Base-by-base conservation (phyloP, 176 grass and related monocot genomes). In the Calamus simplicifolius region DNA sequence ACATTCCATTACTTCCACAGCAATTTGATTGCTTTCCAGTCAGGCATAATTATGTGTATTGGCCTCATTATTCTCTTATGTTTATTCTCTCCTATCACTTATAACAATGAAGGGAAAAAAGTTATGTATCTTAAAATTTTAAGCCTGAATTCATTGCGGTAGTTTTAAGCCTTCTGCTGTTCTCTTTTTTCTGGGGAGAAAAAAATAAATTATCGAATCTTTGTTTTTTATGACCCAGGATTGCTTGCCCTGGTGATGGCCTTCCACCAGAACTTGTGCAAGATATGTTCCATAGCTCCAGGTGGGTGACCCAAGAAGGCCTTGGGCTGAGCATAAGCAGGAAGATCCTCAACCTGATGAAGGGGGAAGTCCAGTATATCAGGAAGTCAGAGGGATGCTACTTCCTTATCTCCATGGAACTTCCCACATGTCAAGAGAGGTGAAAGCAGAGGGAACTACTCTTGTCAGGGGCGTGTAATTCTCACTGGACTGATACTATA, bases 201-300 rank as follows among this genome's bases (percentile, higher is more conserved):
- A 35, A 35, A 35, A 35, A 35, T 35, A 35, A 31, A 23, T 23
- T 35, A 35, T 35, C 31, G 8, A 7, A 35, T 6, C 0, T 4
- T 23, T 58, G 26, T 64, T 54, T 53, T 28, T 7, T 66, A 13
- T 77, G 70, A 56, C 73, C 15, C 77, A 98, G 93, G 58, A 88
- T 98, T 51, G 70, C 79, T 51, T 92, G 84, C 68, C 93, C 93
- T 17, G 93, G 93, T 15, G 93, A 92, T 48, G 93, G 93, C 49
- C 84, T 98, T 61, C 81, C 87, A 50, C 72, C 84, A 27, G 87
- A 89, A 54, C 72, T 92, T 43, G 87, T 98, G 26, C 87, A 98
- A 72, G 93, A 98, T 70, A 81, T 98, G 88, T 98, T 98, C 54
- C 83, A 83, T 48, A 89, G 89, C 55, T 82, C 86, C n/a, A 73